Percentiles rank a stretch among this genome's conserved stretches.
Evolutionary conservation across 1,284 basidiomycete genomes (phyloP).

Genomic region (Ceratobasidium sp.): DNA sequence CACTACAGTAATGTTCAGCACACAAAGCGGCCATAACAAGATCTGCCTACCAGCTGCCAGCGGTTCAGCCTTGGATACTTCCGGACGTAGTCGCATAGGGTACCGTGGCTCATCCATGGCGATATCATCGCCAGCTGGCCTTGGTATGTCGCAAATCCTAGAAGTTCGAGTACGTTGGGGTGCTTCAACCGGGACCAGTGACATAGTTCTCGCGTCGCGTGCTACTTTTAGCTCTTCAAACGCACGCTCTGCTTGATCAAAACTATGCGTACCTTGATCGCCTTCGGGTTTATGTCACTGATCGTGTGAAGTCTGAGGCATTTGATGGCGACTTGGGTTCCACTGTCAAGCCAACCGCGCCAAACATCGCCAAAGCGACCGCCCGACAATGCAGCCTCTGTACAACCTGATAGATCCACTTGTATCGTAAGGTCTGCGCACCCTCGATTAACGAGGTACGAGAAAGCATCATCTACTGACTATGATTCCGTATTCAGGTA

Average conservation of each 20-base stretch:
- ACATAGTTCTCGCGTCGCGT: slow-evolving; percentile 25
- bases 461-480: too few relatives aligned
- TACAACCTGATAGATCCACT: background rate
- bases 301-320: slow-evolving; percentile 3
- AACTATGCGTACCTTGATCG: background rate
- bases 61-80: background rate
- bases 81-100: background rate
- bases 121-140: slow-evolving; percentile 21
- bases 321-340: slow-evolving; percentile 14
- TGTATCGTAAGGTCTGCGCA: background rate
- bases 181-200: slow-evolving; percentile 28
- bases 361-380: slow-evolving; percentile 20
- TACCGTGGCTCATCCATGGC: slow-evolving; percentile 12
- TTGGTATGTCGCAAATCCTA: slow-evolving; percentile 18
- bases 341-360: background rate
- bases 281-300: background rate
- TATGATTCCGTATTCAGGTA: too few relatives aligned
- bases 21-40: background rate
- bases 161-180: slow-evolving; percentile 8
- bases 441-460: background rate
- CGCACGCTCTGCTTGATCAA: background rate
- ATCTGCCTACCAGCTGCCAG: background rate
- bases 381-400: background rate
- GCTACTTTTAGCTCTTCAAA: background rate
- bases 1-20: background rate